Evolutionary conservation across 805 yeast genomes (phyloP).

Genomic region (Ogataea degrootiae): DNA sequence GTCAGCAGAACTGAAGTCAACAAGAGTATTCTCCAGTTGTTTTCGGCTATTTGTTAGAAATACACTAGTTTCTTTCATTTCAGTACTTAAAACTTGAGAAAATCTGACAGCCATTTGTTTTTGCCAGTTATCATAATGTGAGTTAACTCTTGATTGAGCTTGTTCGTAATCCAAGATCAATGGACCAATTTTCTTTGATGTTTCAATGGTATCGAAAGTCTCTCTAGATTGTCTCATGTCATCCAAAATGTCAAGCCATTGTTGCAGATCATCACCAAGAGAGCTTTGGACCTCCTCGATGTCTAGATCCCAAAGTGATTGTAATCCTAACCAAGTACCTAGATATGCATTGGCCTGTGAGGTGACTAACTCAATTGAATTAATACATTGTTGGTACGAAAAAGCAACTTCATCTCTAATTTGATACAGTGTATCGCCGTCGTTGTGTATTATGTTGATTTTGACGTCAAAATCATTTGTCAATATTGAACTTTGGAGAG

Average conservation of each 20-base stretch:
- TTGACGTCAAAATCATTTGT: conserved; percentile 21
- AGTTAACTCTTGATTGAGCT: conserved; percentile 45
- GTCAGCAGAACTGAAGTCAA: conserved; percentile 35
- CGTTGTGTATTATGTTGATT: background rate
- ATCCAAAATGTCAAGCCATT: conserved; percentile 46
- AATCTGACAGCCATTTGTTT: conserved; percentile 37
- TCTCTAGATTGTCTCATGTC: conserved; percentile 40
- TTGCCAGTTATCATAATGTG: conserved; percentile 58
- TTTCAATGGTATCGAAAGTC: conserved; percentile 48
- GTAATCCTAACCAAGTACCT: conserved; percentile 49
- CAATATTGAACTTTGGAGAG: conserved; percentile 23
- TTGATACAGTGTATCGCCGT: background rate
- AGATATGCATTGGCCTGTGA: conserved; percentile 34
- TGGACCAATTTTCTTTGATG: conserved; percentile 35
- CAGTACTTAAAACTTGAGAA: conserved; percentile 32
- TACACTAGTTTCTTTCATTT: conserved; percentile 28
- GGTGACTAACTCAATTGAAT: conserved; percentile 31
- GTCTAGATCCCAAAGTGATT: conserved; percentile 55
- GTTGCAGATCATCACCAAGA: conserved; percentile 31
- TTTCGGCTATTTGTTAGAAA: conserved; percentile 31
- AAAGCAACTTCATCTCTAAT: background rate
- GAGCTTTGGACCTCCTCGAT: conserved; percentile 34
- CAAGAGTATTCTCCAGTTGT: conserved; percentile 32
- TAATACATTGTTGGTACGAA: conserved; percentile 21
- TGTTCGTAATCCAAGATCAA: conserved; percentile 42